phyloP scores from a whole-genome alignment of 495 filamentous ascomycete genomes.

The Xylaria bambusicola region DNA sequence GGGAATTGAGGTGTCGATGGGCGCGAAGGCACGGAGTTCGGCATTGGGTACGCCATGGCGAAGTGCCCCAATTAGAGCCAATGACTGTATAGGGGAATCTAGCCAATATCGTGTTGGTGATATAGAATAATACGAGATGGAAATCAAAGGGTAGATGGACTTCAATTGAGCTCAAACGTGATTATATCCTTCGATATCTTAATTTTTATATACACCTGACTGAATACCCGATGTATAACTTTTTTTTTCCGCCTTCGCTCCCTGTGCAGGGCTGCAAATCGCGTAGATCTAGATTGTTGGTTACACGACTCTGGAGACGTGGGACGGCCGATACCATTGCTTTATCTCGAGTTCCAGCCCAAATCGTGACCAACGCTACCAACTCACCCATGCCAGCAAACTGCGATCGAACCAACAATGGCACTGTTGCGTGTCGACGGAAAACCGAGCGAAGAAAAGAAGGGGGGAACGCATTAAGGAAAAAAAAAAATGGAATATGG shows the following conservation, averaged over 20 bases:
- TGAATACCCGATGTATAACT: background rate
- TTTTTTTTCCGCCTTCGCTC: too few relatives aligned
- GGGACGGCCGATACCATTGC: constrained; percentile 14
- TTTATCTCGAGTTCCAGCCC: background rate
- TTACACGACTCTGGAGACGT: constrained; percentile 13
- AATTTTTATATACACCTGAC: background rate
- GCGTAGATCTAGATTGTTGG: background rate
- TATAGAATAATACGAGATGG: background rate
- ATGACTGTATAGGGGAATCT: too few relatives aligned
- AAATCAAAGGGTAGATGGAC: background rate
- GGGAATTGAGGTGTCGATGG: constrained; percentile 8
- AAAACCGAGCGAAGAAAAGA: background rate
- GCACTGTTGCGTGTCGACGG: background rate
- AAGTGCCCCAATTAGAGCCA: constrained; percentile 1
- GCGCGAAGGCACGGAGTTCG: constrained; percentile 1
- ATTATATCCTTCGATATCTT: background rate
- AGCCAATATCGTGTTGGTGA: background rate
- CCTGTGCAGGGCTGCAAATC: constrained; percentile 5
- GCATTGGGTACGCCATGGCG: constrained; percentile 1
- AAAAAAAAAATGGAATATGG: too few relatives aligned
- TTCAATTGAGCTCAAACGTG: background rate
- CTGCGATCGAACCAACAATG: background rate
- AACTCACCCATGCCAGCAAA: constrained; percentile 3
- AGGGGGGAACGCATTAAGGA: background rate
- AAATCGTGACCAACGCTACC: constrained; percentile 6